Conservation (phyloP, 1,284 basidiomycete genomes). For the Tremellales sp. region DNA sequence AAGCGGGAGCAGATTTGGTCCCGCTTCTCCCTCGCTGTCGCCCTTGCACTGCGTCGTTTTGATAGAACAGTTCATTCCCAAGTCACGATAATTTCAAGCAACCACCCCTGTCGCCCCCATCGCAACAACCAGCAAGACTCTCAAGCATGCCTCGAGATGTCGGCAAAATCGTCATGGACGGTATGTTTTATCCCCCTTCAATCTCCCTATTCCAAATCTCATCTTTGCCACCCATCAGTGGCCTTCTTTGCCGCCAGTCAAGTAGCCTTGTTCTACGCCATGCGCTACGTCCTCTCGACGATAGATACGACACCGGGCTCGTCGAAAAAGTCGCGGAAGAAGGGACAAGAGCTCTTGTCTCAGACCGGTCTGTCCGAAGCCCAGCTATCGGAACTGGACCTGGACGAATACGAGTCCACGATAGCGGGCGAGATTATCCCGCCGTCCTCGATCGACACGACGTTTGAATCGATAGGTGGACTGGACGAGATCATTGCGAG, state of each 20-base stretch:
- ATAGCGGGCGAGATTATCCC: constrained; percentile 55
- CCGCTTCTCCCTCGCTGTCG: too few relatives aligned
- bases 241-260: constrained; percentile 58
- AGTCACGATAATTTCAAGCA: too few relatives aligned
- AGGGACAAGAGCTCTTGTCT: constrained; percentile 39
- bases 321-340: constrained; percentile 41
- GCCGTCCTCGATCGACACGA: constrained; percentile 52
- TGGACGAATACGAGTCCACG: constrained; percentile 56
- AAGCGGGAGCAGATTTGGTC: too few relatives aligned
- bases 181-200: constrained; percentile 52
- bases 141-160: constrained; percentile 38
- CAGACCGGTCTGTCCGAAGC: constrained; percentile 40
- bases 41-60: too few relatives aligned
- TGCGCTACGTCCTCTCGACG: constrained; percentile 45
- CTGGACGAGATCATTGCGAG: constrained; percentile 87
- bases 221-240: constrained; percentile 46
- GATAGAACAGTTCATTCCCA: too few relatives aligned
- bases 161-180: constrained; percentile 49
- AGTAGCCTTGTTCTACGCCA: constrained; percentile 45
- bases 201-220: constrained; percentile 14
- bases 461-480: constrained; percentile 68
- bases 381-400: constrained; percentile 51
- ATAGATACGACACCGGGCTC: constrained; percentile 35
- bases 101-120: too few relatives aligned
- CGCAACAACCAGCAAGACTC: too few relatives aligned